phyloP scores from a whole-genome alignment of 495 filamentous ascomycete genomes.

The Immersiella caudata region DNA sequence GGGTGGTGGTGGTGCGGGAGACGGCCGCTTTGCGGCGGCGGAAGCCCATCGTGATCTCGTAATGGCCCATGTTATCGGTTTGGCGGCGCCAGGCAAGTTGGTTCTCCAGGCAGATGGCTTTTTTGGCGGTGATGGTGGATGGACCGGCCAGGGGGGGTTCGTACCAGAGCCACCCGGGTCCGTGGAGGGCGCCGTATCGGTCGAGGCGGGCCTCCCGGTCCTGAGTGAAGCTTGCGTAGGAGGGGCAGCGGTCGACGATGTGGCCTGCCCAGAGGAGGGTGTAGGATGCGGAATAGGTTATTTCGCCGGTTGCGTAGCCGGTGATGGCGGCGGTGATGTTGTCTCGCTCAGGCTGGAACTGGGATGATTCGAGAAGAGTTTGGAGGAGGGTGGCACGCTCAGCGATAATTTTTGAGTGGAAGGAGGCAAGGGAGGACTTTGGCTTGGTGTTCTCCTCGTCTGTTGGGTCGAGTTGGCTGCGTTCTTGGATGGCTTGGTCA shows the following conservation, averaged over 20 bases:
- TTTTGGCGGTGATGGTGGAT: conserved; percentile 29
- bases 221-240: conserved; percentile 41
- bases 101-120: conserved; percentile 36
- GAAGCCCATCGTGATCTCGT: conserved; percentile 30
- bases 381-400: conserved; percentile 38
- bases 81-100: conserved; percentile 15
- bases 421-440: conserved; percentile 28
- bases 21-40: conserved; percentile 27
- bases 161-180: conserved; percentile 54
- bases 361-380: conserved; percentile 35
- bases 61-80: conserved; percentile 33
- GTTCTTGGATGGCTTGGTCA: conserved; percentile 36
- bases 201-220: conserved; percentile 47
- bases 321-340: conserved; percentile 50
- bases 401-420: conserved; percentile 33
- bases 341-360: conserved; percentile 42
- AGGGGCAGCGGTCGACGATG: conserved; percentile 46
- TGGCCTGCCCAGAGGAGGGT: conserved; percentile 51
- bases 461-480: conserved; percentile 41
- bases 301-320: conserved; percentile 46
- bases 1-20: background rate
- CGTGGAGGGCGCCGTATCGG: conserved; percentile 40
- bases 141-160: conserved; percentile 45
- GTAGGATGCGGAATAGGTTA: conserved; percentile 43
- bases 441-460: conserved; percentile 45